A percentile compares a stretch with the other conserved stretches of the same genome.
Evolutionary conservation across 768 basidiomycete genomes (phyloP).

Genomic region (Hygrocybe coccinea): DNA sequence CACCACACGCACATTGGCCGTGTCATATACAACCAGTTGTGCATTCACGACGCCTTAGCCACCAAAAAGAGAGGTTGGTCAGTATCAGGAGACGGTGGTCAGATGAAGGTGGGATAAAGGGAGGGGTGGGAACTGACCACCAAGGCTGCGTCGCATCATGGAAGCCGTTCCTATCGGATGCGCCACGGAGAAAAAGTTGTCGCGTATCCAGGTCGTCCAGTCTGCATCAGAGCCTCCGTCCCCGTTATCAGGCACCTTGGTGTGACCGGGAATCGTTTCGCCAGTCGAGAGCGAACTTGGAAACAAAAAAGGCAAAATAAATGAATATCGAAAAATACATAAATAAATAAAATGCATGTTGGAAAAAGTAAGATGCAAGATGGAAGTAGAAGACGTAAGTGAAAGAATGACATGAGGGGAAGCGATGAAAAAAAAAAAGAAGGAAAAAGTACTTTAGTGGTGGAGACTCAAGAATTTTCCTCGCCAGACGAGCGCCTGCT

Average conservation of each 20-base stretch:
- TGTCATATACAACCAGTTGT: constrained; percentile 44
- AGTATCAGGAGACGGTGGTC: too few relatives aligned
- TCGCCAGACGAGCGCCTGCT: constrained; percentile 42
- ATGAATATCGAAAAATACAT: too few relatives aligned
- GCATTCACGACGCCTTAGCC: constrained; percentile 44
- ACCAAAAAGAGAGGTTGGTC: too few relatives aligned
- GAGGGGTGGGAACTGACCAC: constrained; percentile 25
- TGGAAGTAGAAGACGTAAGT: too few relatives aligned
- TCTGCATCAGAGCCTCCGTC: constrained; percentile 41
- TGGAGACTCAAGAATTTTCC: constrained; percentile 37
- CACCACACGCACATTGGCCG: constrained; percentile 46
- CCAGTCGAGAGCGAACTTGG: constrained; percentile 35
- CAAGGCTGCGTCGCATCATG: constrained; percentile 37
- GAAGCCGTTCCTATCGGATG: constrained; percentile 48
- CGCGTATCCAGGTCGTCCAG: constrained; percentile 45
- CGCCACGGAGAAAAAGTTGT: constrained; percentile 40
- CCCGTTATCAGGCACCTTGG: constrained; percentile 38
- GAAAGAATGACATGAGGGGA: neutral
- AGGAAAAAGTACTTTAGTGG: constrained; percentile 37
- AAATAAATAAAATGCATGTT: too few relatives aligned
- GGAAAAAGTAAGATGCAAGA: too few relatives aligned
- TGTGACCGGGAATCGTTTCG: constrained; percentile 40
- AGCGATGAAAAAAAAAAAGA: neutral
- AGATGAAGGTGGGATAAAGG: too few relatives aligned
- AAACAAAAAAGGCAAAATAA: too few relatives aligned